Percentiles rank a stretch among this genome's conserved stretches.
Evolutionary conservation across 2,329 filamentous ascomycete species (phyloP).

Genomic region (Cladophialophora yegresii): DNA sequence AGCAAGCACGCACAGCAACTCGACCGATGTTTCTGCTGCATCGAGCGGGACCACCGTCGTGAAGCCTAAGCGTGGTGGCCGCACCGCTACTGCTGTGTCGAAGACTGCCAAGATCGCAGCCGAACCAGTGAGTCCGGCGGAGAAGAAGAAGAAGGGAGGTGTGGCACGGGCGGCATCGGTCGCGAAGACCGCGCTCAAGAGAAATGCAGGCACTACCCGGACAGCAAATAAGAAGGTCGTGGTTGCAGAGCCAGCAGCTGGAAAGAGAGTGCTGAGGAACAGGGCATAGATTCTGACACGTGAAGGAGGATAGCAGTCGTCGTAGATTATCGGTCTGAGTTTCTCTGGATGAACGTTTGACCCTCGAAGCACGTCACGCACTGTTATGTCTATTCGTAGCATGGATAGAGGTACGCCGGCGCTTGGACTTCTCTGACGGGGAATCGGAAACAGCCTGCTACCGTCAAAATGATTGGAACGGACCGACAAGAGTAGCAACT

Average conservation of each 20-base stretch:
- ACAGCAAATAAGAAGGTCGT: slow-evolving; percentile 42
- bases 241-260: slow-evolving; percentile 40
- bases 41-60: slow-evolving; percentile 33
- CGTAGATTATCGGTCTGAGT: not conserved
- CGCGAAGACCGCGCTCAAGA: slow-evolving; percentile 35
- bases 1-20: slow-evolving; percentile 27
- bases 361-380: not conserved
- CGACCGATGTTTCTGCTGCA: slow-evolving; percentile 29
- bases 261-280: slow-evolving; percentile 47
- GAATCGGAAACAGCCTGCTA: not conserved
- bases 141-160: slow-evolving; percentile 29
- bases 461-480: not conserved
- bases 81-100: slow-evolving; percentile 22
- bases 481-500: not conserved
- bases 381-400: not conserved
- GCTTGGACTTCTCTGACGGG: not conserved
- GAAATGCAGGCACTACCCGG: slow-evolving; percentile 33
- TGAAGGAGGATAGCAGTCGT: not conserved
- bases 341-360: not conserved
- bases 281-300: slow-evolving; percentile 1
- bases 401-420: too few species aligned
- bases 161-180: slow-evolving; percentile 25
- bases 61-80: slow-evolving; percentile 31
- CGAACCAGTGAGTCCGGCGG: slow-evolving; percentile 8
- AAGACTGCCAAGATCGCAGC: slow-evolving; percentile 17